Base-by-base conservation (phyloP, 177 flowering plant genomes). In the Tripterygium wilfordii region DNA sequence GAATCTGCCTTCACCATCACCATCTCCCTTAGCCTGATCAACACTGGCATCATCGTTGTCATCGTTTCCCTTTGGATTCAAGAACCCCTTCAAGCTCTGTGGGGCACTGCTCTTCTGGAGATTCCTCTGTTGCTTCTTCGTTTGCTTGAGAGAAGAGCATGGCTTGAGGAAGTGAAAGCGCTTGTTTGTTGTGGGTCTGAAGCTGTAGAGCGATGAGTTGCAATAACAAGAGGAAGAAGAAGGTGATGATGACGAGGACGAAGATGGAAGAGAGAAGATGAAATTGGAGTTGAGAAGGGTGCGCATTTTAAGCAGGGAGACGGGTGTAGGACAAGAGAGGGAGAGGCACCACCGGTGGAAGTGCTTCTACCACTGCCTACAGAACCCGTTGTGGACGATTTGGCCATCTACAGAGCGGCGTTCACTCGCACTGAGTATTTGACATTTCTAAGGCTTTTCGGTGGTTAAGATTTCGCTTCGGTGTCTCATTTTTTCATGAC, bases 61-160 rank as follows among this genome's bases (percentile, higher is more conserved):
- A 8, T 45, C 59, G 4, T 57, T 75, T 18, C 65, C 42, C 15
- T 64, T 70, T 5, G 76, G 63, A 58, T 48, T 72, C 23, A 65
- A 64, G 22, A 82, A 49, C 71, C 88, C 65, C 40, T 56, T 59
- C 3, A 75, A 53, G 45, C 84, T 74, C 47, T 55, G 72, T 0
- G 87, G 83, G 1, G 80, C 52, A 8, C 38, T 61, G 51, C 58
- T 39, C 62, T 75, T 83, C 26, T 51, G 66, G 10, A 77, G 74
- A 21, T 72, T 51, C n/a, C n/a, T n/a, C 54, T 56, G 67, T 36
- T 62, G 68, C 49, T 85, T 85, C 69, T 82, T 85, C 52, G 85
- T 64, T 49, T 79, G 74, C 30, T 66, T 81, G 40, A 87, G 79
- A 9, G 98, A 83, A 40, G 88, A 82, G 35, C 83, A 69, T 26